Conservation (phyloP, 148 eudicot species). For the Vaccinium macrocarpon region DNA sequence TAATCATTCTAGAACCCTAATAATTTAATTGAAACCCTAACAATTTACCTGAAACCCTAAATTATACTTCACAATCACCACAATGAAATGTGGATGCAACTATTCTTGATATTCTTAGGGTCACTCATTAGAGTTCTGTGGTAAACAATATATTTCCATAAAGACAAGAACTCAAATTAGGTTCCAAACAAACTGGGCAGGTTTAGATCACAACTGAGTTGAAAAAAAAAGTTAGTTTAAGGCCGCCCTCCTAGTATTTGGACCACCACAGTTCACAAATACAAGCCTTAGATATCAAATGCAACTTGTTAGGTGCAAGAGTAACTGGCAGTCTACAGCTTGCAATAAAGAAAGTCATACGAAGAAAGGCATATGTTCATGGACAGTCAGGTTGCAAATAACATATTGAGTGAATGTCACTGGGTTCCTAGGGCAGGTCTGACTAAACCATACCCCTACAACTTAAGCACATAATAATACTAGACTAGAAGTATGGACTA, state of each 20-base stretch:
- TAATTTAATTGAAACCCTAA: no score
- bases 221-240: not conserved
- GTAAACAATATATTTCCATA: not conserved
- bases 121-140: not conserved
- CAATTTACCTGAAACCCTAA: no score
- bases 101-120: slow-evolving; percentile 7
- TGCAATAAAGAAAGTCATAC: not conserved
- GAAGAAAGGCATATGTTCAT: not conserved
- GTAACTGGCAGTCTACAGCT: not conserved
- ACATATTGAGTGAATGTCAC: not conserved
- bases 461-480: not conserved
- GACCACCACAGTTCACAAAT: not conserved
- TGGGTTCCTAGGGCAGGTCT: not conserved
- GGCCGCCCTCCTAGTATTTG: not conserved
- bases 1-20: no score
- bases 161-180: not conserved
- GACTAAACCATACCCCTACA: not conserved
- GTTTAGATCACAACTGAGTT: not conserved
- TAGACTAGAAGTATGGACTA: no score
- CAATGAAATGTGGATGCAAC: not conserved
- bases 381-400: not conserved
- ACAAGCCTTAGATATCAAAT: not conserved
- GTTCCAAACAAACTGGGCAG: not conserved
- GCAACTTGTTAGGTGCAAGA: not conserved
- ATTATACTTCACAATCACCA: not conserved